phyloP scores from a whole-genome alignment of 2,329 filamentous ascomycete genomes.

The Neofusicoccum kwambonambiense region DNA sequence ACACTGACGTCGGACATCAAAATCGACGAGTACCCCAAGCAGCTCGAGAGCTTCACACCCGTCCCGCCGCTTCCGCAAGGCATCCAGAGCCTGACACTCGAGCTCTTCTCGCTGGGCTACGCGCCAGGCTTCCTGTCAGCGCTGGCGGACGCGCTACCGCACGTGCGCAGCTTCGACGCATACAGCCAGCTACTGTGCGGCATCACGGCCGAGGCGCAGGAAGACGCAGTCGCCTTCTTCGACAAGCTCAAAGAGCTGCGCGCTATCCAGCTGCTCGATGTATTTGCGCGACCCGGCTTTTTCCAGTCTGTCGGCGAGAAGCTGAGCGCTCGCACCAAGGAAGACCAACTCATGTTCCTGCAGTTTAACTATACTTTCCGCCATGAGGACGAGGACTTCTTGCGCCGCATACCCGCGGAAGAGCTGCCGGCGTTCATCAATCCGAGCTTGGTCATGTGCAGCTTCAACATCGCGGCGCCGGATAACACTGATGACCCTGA shows the following conservation, averaged over 20 bases:
- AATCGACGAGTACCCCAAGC: slow-evolving; percentile 44
- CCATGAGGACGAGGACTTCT: slow-evolving; percentile 44
- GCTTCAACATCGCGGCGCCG: slow-evolving; percentile 38
- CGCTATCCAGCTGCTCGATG: slow-evolving; percentile 49
- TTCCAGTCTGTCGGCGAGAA: slow-evolving; percentile 31
- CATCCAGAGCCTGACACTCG: slow-evolving; percentile 47
- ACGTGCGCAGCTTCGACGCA: slow-evolving; percentile 44
- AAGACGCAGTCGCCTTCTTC: slow-evolving; percentile 46
- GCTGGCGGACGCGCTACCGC: slow-evolving; percentile 40
- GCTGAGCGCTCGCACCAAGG: slow-evolving; percentile 13
- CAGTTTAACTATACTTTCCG: slow-evolving; percentile 50
- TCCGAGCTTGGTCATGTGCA: slow-evolving; percentile 38
- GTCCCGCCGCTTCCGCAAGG: slow-evolving; percentile 33
- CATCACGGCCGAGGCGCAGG: slow-evolving; percentile 36
- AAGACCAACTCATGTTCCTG: slow-evolving; percentile 42
- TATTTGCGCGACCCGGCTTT: slow-evolving; percentile 45
- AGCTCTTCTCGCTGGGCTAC: slow-evolving; percentile 51
- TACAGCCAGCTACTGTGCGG: slow-evolving; percentile 49
- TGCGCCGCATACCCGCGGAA: slow-evolving; percentile 39
- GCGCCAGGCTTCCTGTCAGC: slow-evolving; percentile 43
- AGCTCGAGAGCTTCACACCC: slow-evolving; percentile 31
- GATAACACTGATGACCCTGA: slow-evolving; percentile 29
- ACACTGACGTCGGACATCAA: slow-evolving; percentile 52
- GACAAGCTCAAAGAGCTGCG: slow-evolving; percentile 33
- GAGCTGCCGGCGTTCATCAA: slow-evolving; percentile 38